Percentiles rank a stretch among this genome's conserved stretches.
phyloP scores from a whole-genome alignment of 1,139 yeast species.

The Arxiozyma bovina region DNA sequence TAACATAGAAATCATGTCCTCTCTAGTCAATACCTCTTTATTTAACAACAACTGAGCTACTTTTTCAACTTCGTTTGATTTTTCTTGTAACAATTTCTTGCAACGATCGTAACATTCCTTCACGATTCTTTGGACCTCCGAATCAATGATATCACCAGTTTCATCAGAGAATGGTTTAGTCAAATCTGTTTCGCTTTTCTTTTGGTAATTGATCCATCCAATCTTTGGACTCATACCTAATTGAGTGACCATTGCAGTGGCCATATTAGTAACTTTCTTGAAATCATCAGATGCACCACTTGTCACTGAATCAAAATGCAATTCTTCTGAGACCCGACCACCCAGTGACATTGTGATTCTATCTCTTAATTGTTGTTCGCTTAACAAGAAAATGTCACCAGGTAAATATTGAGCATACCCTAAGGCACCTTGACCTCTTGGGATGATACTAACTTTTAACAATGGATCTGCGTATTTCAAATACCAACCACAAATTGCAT shows the following conservation, averaged over 20 bases:
- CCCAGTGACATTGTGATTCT: conserved; percentile 77
- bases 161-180: conserved; percentile 64
- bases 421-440: conserved; percentile 76
- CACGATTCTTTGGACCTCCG: conserved; percentile 56
- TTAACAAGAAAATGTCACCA: conserved; percentile 60
- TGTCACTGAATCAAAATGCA: conserved; percentile 68
- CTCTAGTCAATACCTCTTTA: conserved; percentile 71
- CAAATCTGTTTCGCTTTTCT: conserved; percentile 45
- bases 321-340: conserved; percentile 71
- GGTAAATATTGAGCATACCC: conserved; percentile 82
- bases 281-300: conserved; percentile 79
- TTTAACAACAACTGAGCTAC: conserved; percentile 60
- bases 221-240: conserved; percentile 67
- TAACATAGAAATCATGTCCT: conserved; percentile 64
- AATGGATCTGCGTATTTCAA: conserved; percentile 67
- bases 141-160: conserved; percentile 58
- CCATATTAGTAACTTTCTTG: conserved; percentile 69
- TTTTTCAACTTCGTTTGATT: conserved; percentile 51
- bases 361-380: conserved; percentile 58
- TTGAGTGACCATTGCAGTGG: conserved; percentile 66
- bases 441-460: conserved; percentile 71
- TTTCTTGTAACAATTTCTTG: conserved; percentile 45
- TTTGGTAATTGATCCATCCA: conserved; percentile 50
- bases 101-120: conserved; percentile 48
- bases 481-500: conserved; percentile 74